Evolutionary conservation across 257 asterid genomes (phyloP).

Genomic region (Orobanche coerulescens): DNA sequence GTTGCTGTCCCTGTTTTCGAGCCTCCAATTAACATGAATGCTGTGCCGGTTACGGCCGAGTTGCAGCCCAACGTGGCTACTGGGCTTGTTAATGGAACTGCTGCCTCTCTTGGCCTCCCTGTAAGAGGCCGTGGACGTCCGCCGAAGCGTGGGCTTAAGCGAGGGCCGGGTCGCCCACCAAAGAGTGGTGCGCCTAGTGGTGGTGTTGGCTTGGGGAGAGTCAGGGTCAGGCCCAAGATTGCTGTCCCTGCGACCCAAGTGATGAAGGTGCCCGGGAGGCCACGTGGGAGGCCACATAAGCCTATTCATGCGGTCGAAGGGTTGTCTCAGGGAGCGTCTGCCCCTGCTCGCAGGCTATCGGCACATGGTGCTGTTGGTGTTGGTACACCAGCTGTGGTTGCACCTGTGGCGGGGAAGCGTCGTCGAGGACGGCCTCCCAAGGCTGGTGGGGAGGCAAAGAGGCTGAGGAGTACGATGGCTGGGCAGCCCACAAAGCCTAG

Average conservation of each 20-base stretch:
- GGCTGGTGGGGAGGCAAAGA: slow-evolving; percentile 30
- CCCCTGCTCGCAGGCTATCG: no score
- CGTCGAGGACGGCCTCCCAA: slow-evolving; percentile 68
- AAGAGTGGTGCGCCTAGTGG: slow-evolving; percentile 17
- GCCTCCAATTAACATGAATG: slow-evolving; percentile 20
- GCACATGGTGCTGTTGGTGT: slow-evolving; percentile 22
- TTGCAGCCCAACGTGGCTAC: background rate
- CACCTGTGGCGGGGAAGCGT: slow-evolving; percentile 32
- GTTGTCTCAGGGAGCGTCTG: background rate
- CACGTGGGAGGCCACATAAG: slow-evolving; percentile 65
- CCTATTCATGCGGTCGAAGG: slow-evolving; percentile 28
- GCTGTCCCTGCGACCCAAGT: background rate
- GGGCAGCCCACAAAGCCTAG: slow-evolving; percentile 30
- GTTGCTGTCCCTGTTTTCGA: slow-evolving; percentile 36
- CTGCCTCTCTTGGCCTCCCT: background rate
- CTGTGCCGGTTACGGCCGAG: slow-evolving; percentile 14
- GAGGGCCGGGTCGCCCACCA: slow-evolving; percentile 35
- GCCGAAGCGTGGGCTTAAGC: slow-evolving; percentile 33
- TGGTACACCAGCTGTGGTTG: slow-evolving; percentile 18
- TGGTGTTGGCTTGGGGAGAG: slow-evolving; percentile 17
- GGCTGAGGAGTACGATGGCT: slow-evolving; percentile 13
- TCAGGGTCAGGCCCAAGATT: slow-evolving; percentile 38
- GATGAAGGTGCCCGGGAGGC: slow-evolving; percentile 40
- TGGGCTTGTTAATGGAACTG: slow-evolving; percentile 39
- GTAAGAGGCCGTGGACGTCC: slow-evolving; percentile 72